These are phyloP conservation scores for Musa troglodytarum DNA, from an alignment of 176 grass and related monocot species.

Conservation along the genomic window DNA sequence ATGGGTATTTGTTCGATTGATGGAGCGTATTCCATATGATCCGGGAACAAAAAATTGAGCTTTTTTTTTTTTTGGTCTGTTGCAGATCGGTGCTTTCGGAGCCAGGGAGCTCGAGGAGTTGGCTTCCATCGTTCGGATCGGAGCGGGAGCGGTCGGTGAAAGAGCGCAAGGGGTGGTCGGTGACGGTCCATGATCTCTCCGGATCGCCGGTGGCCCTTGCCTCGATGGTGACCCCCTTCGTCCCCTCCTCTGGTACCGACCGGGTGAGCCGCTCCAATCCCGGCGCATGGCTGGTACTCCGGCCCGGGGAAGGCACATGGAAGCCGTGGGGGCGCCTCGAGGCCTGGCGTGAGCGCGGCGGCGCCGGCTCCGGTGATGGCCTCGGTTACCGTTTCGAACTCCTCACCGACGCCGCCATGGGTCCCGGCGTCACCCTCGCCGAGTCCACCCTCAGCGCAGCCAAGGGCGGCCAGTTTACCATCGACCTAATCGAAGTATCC, in stretches of 20 bases:
- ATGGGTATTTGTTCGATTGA: not conserved
- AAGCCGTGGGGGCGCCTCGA: slow-evolving; percentile 77
- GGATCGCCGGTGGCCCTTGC: slow-evolving; percentile 80
- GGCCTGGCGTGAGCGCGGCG: slow-evolving; percentile 84
- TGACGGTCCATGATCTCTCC: slow-evolving; percentile 89
- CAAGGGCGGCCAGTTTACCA: slow-evolving; percentile 78
- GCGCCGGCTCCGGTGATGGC: slow-evolving; percentile 43
- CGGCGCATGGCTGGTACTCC: slow-evolving; percentile 87
- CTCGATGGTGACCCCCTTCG: slow-evolving; percentile 91
- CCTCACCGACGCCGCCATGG: slow-evolving; percentile 40
- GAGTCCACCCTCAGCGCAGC: slow-evolving; percentile 43
- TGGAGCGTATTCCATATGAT: not conserved
- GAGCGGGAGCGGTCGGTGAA: slow-evolving; percentile 36
- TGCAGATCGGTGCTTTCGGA: slow-evolving; percentile 32
- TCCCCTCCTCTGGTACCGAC: slow-evolving; percentile 63
- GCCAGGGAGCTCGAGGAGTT: slow-evolving; percentile 10
- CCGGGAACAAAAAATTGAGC: not conserved
- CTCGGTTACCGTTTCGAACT: slow-evolving; percentile 84
- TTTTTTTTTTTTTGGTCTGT: not conserved
- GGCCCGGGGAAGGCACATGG: slow-evolving; percentile 67
- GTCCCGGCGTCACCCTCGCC: slow-evolving; percentile 35
- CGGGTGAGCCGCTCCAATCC: slow-evolving; percentile 83
- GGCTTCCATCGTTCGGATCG: slow-evolving; percentile 34
- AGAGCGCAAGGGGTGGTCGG: slow-evolving; percentile 94
- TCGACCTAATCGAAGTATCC: slow-evolving; percentile 52